phyloP scores from a whole-genome alignment of 2,329 filamentous ascomycete genomes.

The Fusarium humuli region DNA sequence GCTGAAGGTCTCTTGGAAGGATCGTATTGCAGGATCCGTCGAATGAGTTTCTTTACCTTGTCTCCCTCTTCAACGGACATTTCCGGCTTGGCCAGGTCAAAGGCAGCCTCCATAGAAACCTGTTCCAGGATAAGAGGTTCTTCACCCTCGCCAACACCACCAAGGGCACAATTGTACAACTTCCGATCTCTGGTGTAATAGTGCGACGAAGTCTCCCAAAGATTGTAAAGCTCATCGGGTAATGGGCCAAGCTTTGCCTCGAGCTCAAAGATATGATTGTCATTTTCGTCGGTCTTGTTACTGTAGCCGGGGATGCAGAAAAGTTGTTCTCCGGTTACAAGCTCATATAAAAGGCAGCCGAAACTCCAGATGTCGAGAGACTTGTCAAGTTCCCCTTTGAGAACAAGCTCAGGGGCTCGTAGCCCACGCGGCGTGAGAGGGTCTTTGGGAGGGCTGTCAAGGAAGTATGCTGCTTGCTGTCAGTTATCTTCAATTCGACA shows the following conservation, averaged over 20 bases:
- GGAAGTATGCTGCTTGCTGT: conserved; percentile 7
- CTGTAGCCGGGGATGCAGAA: neutral
- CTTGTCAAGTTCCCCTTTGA: neutral
- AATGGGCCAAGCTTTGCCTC: neutral
- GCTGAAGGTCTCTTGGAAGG: neutral
- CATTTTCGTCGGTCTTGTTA: neutral
- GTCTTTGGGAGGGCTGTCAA: neutral
- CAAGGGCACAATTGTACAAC: conserved; percentile 13
- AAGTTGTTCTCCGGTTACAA: conserved; percentile 13
- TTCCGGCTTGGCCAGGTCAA: neutral
- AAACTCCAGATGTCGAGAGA: conserved; percentile 31
- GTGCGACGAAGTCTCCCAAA: conserved; percentile 5
- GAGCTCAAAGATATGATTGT: neutral
- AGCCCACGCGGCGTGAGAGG: neutral
- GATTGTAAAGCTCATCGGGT: neutral
- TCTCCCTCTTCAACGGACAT: neutral
- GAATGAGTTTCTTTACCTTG: neutral
- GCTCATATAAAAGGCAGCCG: conserved; percentile 27
- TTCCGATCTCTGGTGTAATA: conserved; percentile 15
- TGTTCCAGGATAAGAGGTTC: neutral
- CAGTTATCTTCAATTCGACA: neutral
- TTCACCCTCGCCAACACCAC: neutral
- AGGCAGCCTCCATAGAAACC: conserved; percentile 13
- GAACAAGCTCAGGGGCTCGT: conserved; percentile 21
- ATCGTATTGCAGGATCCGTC: neutral